Evolutionary conservation across 2,329 filamentous ascomycete genomes (phyloP).

Genomic region (Penicillium glabrum): DNA sequence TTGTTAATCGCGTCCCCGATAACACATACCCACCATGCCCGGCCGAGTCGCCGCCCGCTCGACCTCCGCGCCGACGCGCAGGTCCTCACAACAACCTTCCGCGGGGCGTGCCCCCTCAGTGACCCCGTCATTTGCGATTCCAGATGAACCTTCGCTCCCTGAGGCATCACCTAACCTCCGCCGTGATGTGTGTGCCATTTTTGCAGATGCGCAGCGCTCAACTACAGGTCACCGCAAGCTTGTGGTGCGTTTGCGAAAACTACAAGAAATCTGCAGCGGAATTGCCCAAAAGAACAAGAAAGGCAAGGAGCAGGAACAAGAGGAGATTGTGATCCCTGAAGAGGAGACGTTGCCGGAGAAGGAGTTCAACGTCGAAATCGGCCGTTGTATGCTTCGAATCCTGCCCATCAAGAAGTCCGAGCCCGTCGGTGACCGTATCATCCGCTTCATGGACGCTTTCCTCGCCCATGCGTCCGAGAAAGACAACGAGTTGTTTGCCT

Average conservation of each 20-base stretch:
- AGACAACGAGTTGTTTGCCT: conserved; percentile 65
- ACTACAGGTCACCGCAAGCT: conserved; percentile 89
- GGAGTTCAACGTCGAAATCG: conserved; percentile 84
- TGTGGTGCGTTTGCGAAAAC: conserved; percentile 80
- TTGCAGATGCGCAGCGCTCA: conserved; percentile 81
- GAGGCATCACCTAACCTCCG: conserved; percentile 59
- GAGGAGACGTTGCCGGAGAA: conserved; percentile 74
- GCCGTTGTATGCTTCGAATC: conserved; percentile 76
- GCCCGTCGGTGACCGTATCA: conserved; percentile 76
- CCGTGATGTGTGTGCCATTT: conserved; percentile 69
- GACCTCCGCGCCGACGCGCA: conserved; percentile 36
- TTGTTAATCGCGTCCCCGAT: conserved; percentile 16
- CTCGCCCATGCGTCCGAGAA: conserved; percentile 67
- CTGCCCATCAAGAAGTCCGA: conserved; percentile 92
- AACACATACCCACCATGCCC: conserved; percentile 35
- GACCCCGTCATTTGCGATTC: conserved; percentile 49
- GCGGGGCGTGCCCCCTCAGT: conserved; percentile 71
- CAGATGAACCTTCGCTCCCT: conserved; percentile 58
- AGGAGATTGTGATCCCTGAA: conserved; percentile 43
- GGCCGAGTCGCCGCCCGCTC: conserved; percentile 42
- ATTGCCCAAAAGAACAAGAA: conserved; percentile 47
- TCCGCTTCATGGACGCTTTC: conserved; percentile 87
- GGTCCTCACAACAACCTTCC: conserved; percentile 63
- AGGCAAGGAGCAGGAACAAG: conserved; percentile 53
- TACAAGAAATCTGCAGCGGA: conserved; percentile 79